Conservation (phyloP, 306 rosid genomes). For the Corylus americana region DNA sequence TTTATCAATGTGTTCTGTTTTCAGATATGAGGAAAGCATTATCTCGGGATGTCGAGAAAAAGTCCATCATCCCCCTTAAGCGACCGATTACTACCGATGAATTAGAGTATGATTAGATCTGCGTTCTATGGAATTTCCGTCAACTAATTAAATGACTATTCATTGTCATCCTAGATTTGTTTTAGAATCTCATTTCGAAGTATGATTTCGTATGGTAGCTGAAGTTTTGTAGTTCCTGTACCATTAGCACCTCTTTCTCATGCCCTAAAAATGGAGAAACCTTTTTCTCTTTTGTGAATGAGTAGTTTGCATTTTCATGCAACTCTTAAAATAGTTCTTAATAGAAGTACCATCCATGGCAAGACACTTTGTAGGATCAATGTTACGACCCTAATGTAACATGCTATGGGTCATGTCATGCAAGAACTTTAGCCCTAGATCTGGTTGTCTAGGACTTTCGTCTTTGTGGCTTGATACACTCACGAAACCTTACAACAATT, state of each 20-base stretch:
- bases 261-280: not conserved
- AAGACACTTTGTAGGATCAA: no score
- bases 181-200: conserved; percentile 1
- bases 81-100: conserved; percentile 95
- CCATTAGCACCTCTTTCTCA: not conserved
- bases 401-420: no score
- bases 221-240: not conserved
- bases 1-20: conserved; percentile 24
- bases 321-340: no score
- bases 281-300: not conserved
- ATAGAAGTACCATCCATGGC: no score
- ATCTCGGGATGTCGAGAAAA: conserved; percentile 88
- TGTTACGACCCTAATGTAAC: no score
- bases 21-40: conserved; percentile 99
- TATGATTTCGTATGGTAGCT: not conserved
- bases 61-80: conserved; percentile 92
- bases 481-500: no score
- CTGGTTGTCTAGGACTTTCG: no score
- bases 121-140: conserved; percentile 29
- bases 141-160: conserved; percentile 18
- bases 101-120: conserved; percentile 79
- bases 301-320: not conserved
- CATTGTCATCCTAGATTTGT: conserved; percentile 16
- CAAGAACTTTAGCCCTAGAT: not conserved
- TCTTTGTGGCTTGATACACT: no score